Evolutionary conservation across 768 basidiomycete genomes (phyloP), one percentile per base, ranked within the genome.

Genomic region (Leccinum broughii): DNA sequence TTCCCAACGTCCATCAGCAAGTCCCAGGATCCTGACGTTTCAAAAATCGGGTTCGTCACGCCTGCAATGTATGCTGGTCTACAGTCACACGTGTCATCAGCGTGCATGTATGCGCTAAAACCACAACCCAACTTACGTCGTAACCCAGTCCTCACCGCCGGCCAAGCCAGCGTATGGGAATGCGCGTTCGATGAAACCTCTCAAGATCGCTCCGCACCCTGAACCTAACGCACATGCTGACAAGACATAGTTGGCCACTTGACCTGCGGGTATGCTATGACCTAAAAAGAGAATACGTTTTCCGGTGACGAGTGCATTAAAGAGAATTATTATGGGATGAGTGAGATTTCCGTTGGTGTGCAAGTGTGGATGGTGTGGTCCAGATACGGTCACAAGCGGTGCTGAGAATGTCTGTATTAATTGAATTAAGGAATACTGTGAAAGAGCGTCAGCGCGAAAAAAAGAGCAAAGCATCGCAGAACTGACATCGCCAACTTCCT

Each of bases 221-320:
- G 91, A 93, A 1, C 87, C 95, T 5, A 99, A 78, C 5, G 96
- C 93, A 72, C 95, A 98, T 2, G 97, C 95, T 6, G 95, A 90
- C 14, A 98, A 81, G 6, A 99, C 97, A 71, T 92, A 93, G 64
- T 84, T 87, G 52, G 94, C 92, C 26, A 98, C 95, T 69, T 90
- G 85, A 13, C 92, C 90, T 1, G 96, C 95, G 37, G 95, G 92
- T 64, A 90, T 84, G 68, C 84, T 89, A 69, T 97, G 89, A 0
- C 95, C 95, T 57, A 98, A 77, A 76, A 98, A 98, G 64, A 98
- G 89, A 64, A 98, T 91, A n/a, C 95, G 89, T 67, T 98, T 97
- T 55, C 91, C 89, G 0, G 96, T 97, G 6, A 98, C 81, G 60
- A 99, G 83, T 3, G 95, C 97, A 73, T 99, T 99, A 80, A 96